A percentile compares a stretch with the other conserved stretches of the same genome.
Evolutionary conservation across 805 yeast species (phyloP).

Genomic region (Ogataea nitratoaversa): DNA sequence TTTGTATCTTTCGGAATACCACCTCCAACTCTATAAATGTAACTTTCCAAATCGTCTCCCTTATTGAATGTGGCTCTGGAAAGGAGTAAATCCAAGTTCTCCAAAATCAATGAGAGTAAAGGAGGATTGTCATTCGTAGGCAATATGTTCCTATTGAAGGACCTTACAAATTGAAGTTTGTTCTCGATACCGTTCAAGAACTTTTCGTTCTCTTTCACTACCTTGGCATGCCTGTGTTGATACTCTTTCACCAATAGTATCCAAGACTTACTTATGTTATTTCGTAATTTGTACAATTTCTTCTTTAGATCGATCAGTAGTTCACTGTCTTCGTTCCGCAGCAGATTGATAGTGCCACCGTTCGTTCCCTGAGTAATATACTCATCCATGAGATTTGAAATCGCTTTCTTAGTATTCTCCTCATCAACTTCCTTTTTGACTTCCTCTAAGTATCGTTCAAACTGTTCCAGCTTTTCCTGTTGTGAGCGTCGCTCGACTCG

Average conservation of each 20-base stretch:
- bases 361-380: background rate
- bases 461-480: slow-evolving; percentile 32
- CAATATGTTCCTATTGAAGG: slow-evolving; percentile 42
- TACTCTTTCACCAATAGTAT: slow-evolving; percentile 53
- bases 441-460: slow-evolving; percentile 5
- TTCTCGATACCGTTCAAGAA: slow-evolving; percentile 40
- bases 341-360: too few species aligned
- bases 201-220: slow-evolving; percentile 35
- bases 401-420: background rate
- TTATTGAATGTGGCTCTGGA: slow-evolving; percentile 44
- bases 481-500: slow-evolving; percentile 52
- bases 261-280: slow-evolving; percentile 56
- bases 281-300: slow-evolving; percentile 18
- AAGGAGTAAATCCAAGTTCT: slow-evolving; percentile 42
- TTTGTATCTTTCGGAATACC: slow-evolving; percentile 71
- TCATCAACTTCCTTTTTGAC: background rate
- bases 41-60: slow-evolving; percentile 50
- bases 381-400: slow-evolving; percentile 1
- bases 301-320: slow-evolving; percentile 9
- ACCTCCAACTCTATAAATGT: slow-evolving; percentile 69
- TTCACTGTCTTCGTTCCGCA: background rate
- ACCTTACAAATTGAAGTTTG: slow-evolving; percentile 32
- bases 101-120: slow-evolving; percentile 43
- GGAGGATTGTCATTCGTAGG: slow-evolving; percentile 47
- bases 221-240: slow-evolving; percentile 36